Evolutionary conservation across 2,329 filamentous ascomycete genomes (phyloP).

Genomic region (Metarhizium brunneum): DNA sequence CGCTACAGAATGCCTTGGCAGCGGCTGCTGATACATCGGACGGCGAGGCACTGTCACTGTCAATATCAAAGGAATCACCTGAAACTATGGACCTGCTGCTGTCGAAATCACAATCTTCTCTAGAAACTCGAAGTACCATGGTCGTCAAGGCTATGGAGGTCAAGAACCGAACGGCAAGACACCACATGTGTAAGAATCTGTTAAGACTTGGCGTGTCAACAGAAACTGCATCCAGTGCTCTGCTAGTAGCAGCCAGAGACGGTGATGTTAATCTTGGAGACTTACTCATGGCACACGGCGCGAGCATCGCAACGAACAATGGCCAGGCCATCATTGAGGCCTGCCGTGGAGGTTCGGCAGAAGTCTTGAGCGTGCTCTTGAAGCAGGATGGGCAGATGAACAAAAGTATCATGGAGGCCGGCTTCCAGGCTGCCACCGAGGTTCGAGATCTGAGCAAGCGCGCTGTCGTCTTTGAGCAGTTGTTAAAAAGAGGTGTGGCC

Average conservation of each 20-base stretch:
- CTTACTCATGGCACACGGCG: conserved; percentile 42
- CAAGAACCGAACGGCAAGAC: conserved; percentile 28
- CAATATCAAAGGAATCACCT: conserved; percentile 34
- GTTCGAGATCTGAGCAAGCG: conserved; percentile 39
- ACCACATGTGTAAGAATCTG: conserved; percentile 34
- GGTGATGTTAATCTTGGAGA: conserved; percentile 42
- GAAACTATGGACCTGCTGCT: conserved; percentile 40
- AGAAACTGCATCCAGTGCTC: conserved; percentile 36
- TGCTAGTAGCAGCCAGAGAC: conserved; percentile 42
- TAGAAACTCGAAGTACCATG: conserved; percentile 27
- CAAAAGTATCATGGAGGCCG: conserved; percentile 35
- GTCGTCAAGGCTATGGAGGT: conserved; percentile 35
- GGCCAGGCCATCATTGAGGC: conserved; percentile 47
- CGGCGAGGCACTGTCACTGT: conserved; percentile 37
- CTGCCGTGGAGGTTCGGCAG: conserved; percentile 38
- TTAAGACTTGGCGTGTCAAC: conserved; percentile 36
- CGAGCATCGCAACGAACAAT: conserved; percentile 38
- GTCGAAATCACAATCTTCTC: conserved; percentile 23
- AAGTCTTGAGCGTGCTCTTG: conserved; percentile 42
- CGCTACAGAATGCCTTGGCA: conserved; percentile 36
- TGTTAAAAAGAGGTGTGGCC: conserved; percentile 39
- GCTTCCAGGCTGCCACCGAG: conserved; percentile 46
- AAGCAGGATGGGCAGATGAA: conserved; percentile 28
- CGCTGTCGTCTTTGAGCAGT: conserved; percentile 38
- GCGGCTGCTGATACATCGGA: conserved; percentile 38